Evolutionary conservation across 1,139 yeast genomes (phyloP), one percentile per base, ranked within the genome.

Genomic region (Yamadazyma blattariae): DNA sequence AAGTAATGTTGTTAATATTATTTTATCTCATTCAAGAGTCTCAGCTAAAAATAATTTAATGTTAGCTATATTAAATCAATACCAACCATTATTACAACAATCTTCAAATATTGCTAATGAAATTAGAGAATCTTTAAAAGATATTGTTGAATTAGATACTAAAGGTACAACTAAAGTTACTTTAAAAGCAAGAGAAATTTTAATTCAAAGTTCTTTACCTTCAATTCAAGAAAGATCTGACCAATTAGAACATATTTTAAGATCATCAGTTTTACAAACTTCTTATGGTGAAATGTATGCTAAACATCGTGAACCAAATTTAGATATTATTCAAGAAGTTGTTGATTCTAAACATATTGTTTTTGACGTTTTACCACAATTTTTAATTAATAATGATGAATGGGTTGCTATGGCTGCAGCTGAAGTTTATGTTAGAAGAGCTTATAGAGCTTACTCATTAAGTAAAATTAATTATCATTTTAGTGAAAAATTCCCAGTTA

Each of bases 271-370:
- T 33, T 87, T 90, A 50, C 89, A 86, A 53, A 78, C 95, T 25
- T 74, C 83, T 19, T 92, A 90, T 54, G 97, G 97, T 51, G 95
- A 88, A 52, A 77, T 83, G 35, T 73, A 67, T 50, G 77, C 83
- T 37, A 79, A 78, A 52, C 94, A 89, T 57, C 76, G 88, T 45
- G 78, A 82, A 45, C 99, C 99, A 27, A 85, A 83, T 53, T 67
- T 84, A 54, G 83, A 82, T 30, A 73, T 86, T 38, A 76, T 92
- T 48, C 81, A 82, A 51, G 97, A 92, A 61, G 94, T 92, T 40
- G 92, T 92, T 47, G 98, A 92, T 57, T 89, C 97, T 33, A 89
- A 87, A 60, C 95, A 88, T 65, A 88, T 92, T 40, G 97, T 92
- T 13, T 92, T 90, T 59, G 99, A 92, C 59, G 98, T 94, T 25